Conservation (phyloP, 768 basidiomycete species). For the Tylopilus subfusipes region DNA sequence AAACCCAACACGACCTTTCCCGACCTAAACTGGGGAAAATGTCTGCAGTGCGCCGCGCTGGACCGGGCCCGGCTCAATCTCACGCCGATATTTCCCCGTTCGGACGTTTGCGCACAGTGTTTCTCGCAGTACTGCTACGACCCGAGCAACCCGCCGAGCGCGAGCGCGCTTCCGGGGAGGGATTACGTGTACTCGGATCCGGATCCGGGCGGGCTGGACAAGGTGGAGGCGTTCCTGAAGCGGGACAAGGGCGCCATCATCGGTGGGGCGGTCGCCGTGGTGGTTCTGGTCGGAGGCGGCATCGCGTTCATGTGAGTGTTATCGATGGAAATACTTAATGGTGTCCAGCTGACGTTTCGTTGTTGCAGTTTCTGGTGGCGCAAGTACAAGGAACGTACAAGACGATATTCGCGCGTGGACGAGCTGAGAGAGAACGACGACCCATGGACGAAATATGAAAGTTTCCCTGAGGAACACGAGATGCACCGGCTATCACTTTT, state of each 20-base stretch:
- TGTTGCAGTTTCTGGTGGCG: conserved; percentile 31
- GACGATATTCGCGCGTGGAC: conserved; percentile 22
- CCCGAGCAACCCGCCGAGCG: conserved; percentile 58
- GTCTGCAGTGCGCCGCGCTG: conserved; percentile 61
- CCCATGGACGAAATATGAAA: conserved; percentile 29
- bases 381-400: conserved; percentile 16
- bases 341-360: not conserved
- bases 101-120: conserved; percentile 54
- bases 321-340: too few species aligned
- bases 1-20: conserved; percentile 52
- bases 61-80: conserved; percentile 49
- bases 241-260: conserved; percentile 46
- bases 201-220: conserved; percentile 46
- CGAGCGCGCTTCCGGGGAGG: conserved; percentile 36
- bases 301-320: conserved; percentile 34
- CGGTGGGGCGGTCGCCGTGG: conserved; percentile 44
- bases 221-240: conserved; percentile 42
- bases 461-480: conserved; percentile 12
- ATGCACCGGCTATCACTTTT: conserved; percentile 7
- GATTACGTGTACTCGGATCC: conserved; percentile 50
- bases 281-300: conserved; percentile 38
- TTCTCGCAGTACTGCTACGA: conserved; percentile 57
- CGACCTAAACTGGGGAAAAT: conserved; percentile 52
- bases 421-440: conserved; percentile 30
- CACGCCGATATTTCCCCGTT: conserved; percentile 35